These are phyloP conservation scores for Elaeagnus macrophylla DNA, from an alignment of 306 rosid species.

Conservation along the genomic window DNA sequence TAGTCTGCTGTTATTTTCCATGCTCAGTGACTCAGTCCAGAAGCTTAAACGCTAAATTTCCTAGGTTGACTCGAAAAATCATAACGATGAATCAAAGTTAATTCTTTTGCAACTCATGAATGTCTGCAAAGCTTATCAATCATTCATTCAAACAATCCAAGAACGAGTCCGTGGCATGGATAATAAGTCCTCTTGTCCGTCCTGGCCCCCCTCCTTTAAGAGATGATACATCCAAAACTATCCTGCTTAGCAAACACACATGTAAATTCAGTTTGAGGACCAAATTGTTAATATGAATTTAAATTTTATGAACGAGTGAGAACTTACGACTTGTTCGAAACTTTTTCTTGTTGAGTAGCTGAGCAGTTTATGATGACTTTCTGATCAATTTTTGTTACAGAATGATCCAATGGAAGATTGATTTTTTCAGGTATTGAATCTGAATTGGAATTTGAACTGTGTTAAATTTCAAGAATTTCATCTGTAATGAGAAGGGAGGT, in stretches of 20 bases:
- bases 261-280: constrained; percentile 2
- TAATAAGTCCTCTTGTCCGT: constrained; percentile 80
- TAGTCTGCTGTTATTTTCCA: no score
- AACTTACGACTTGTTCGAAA: constrained; percentile 54
- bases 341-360: constrained; percentile 40
- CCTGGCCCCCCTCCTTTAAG: constrained; percentile 82
- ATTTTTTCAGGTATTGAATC: constrained; percentile 34
- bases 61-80: not conserved
- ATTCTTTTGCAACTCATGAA: constrained; percentile 8
- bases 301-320: not conserved
- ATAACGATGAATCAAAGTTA: not conserved
- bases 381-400: constrained; percentile 45
- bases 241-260: constrained; percentile 36
- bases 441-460: constrained; percentile 1
- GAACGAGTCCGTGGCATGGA: constrained; percentile 31
- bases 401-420: constrained; percentile 43
- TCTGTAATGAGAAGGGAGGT: no score
- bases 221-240: constrained; percentile 60
- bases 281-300: not conserved
- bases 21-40: no score
- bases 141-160: constrained; percentile 29
- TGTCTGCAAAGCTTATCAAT: constrained; percentile 40
- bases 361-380: constrained; percentile 47
- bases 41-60: no score
- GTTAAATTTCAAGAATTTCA: constrained; percentile 3